These are phyloP conservation scores for Aspergillus bridgeri DNA, from an alignment of 495 filamentous ascomycete species.

Conservation along the genomic window DNA sequence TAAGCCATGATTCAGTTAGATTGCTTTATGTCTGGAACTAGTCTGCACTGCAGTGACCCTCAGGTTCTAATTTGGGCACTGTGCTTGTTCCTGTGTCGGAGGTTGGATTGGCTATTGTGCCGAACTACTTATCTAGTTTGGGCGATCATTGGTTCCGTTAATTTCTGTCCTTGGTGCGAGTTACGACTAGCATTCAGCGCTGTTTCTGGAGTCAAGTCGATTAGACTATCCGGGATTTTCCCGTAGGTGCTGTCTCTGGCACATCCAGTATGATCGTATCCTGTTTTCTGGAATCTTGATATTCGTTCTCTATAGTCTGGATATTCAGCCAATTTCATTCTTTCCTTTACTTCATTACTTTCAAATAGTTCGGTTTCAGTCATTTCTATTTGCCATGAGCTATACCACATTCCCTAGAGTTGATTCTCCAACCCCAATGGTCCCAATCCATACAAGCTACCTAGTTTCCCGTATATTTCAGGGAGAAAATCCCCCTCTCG, in stretches of 20 bases:
- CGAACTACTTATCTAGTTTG: not conserved
- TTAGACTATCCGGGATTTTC: too few relatives aligned
- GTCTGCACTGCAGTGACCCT: not conserved
- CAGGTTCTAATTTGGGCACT: not conserved
- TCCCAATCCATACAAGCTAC: not conserved
- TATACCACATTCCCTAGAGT: too few relatives aligned
- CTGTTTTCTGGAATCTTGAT: too few relatives aligned
- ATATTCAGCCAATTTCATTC: too few relatives aligned
- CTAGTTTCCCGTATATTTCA: constrained; percentile 14
- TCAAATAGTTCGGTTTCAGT: too few relatives aligned
- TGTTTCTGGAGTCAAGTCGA: too few relatives aligned
- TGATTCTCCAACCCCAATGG: too few relatives aligned
- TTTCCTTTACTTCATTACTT: too few relatives aligned
- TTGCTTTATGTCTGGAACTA: not conserved
- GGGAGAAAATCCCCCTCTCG: constrained; percentile 17
- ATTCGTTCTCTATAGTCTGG: too few relatives aligned
- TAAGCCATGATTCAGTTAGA: not conserved
- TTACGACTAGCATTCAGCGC: not conserved
- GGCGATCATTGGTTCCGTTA: not conserved
- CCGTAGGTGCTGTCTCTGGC: too few relatives aligned
- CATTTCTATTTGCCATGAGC: too few relatives aligned
- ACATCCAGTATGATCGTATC: too few relatives aligned
- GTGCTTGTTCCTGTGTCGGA: not conserved
- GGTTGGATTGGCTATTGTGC: not conserved
- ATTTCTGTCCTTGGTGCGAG: not conserved